Percentiles rank a stretch among this genome's conserved stretches.
Conservation (phyloP, 306 rosid species). For the Mucuna pruriens region DNA sequence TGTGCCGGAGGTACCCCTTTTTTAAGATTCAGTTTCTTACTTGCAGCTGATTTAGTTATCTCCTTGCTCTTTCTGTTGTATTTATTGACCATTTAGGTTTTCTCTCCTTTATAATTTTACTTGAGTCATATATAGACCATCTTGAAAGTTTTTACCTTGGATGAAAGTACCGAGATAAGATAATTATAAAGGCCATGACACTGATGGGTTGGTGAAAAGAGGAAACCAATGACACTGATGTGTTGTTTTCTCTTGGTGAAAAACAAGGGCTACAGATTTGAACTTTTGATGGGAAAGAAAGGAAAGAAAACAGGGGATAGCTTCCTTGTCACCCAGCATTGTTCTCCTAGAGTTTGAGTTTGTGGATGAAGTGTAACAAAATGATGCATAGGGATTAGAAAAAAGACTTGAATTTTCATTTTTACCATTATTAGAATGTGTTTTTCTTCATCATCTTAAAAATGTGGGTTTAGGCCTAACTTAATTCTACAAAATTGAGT, state of each 20-base stretch:
- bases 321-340: not conserved
- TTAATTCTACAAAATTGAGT: too few species aligned
- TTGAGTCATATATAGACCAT: not conserved
- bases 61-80: not conserved
- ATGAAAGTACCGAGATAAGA: not conserved
- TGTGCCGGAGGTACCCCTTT: conserved; percentile 76
- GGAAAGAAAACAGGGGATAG: not conserved
- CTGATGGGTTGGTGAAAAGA: not conserved
- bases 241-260: not conserved
- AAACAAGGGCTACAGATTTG: not conserved
- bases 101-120: not conserved
- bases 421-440: not conserved
- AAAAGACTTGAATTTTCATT: not conserved
- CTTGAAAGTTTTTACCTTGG: not conserved
- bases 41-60: not conserved
- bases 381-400: not conserved
- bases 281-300: not conserved
- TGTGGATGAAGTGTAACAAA: not conserved
- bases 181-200: not conserved
- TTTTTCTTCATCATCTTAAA: too few species aligned
- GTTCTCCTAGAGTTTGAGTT: not conserved
- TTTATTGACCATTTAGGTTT: not conserved
- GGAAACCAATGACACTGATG: not conserved
- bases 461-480: too few species aligned
- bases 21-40: conserved; percentile 29